A percentile compares a stretch with the other conserved stretches of the same genome.
phyloP scores from a whole-genome alignment of 495 filamentous ascomycete species.

The Aspergillus campestris region DNA sequence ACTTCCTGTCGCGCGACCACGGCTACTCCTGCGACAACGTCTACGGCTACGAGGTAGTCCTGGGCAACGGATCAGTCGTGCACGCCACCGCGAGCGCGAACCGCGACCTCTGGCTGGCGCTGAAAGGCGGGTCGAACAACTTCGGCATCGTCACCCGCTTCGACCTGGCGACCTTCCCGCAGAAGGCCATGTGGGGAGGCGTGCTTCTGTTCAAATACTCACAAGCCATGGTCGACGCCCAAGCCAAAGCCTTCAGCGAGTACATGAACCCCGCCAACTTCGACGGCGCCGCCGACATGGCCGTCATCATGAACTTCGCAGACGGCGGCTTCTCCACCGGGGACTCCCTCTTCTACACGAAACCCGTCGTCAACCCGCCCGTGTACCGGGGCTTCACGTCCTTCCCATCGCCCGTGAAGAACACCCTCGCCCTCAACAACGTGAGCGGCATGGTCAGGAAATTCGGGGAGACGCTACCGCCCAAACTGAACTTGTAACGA shows the following conservation, averaged over 20 bases:
- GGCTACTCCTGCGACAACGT: slow-evolving; percentile 42
- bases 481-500: not conserved
- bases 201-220: slow-evolving; percentile 7
- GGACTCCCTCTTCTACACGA: too few species aligned
- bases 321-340: too few species aligned
- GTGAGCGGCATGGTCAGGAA: not conserved
- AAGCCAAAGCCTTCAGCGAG: not conserved
- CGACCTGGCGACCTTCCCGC: slow-evolving; percentile 21
- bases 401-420: too few species aligned
- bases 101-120: slow-evolving; percentile 34
- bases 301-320: not conserved
- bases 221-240: not conserved
- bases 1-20: slow-evolving; percentile 25
- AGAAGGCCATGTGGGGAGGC: slow-evolving; percentile 30
- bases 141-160: slow-evolving; percentile 33
- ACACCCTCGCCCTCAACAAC: too few species aligned
- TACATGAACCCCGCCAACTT: not conserved
- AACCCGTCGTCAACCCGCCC: too few species aligned
- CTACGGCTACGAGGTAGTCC: slow-evolving; percentile 34
- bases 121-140: slow-evolving; percentile 13
- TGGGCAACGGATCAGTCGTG: slow-evolving; percentile 25
- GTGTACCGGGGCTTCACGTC: too few species aligned
- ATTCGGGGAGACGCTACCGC: not conserved
- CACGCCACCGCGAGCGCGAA: slow-evolving; percentile 20
- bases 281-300: not conserved